Conservation (phyloP, 2,329 filamentous ascomycete genomes). For the Fusarium xylarioides region DNA sequence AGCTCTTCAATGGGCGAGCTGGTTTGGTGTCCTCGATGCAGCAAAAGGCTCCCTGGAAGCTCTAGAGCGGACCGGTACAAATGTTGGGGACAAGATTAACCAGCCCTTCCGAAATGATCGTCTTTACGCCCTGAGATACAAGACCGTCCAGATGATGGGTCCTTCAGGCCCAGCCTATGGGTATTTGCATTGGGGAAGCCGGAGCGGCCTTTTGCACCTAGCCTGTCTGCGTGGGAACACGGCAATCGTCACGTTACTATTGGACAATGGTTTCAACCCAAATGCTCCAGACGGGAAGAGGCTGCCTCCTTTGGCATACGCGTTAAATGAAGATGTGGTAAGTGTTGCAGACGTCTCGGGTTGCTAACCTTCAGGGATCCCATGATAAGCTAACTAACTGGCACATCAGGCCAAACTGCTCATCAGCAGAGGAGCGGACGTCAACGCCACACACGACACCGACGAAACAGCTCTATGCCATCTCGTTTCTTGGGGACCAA, state of each 20-base stretch:
- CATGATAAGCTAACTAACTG: background rate
- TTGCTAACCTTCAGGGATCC: background rate
- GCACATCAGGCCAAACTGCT: conserved; percentile 12
- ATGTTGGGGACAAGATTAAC: conserved; percentile 9
- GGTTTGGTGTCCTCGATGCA: conserved; percentile 23
- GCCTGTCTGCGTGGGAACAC: conserved; percentile 34
- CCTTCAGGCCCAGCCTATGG: background rate
- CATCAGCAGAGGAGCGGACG: conserved; percentile 8
- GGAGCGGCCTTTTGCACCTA: conserved; percentile 24
- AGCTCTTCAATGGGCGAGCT: conserved; percentile 28
- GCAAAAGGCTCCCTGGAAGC: conserved; percentile 17
- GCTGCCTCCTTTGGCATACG: conserved; percentile 18
- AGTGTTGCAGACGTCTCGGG: background rate
- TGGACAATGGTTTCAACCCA: conserved; percentile 1
- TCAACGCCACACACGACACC: conserved; percentile 1
- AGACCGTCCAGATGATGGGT: background rate
- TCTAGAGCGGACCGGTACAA: background rate
- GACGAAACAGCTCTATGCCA: conserved; percentile 23
- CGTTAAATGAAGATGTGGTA: conserved; percentile 27
- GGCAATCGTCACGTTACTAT: conserved; percentile 14
- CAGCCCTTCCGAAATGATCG: conserved; percentile 3
- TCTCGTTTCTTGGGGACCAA: conserved; percentile 13
- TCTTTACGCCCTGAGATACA: conserved; percentile 19
- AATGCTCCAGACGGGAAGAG: conserved; percentile 5
- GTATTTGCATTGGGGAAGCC: conserved; percentile 15